Base-by-base conservation (phyloP, 2,329 filamentous ascomycete species). In the Blastomyces gilchristii region DNA sequence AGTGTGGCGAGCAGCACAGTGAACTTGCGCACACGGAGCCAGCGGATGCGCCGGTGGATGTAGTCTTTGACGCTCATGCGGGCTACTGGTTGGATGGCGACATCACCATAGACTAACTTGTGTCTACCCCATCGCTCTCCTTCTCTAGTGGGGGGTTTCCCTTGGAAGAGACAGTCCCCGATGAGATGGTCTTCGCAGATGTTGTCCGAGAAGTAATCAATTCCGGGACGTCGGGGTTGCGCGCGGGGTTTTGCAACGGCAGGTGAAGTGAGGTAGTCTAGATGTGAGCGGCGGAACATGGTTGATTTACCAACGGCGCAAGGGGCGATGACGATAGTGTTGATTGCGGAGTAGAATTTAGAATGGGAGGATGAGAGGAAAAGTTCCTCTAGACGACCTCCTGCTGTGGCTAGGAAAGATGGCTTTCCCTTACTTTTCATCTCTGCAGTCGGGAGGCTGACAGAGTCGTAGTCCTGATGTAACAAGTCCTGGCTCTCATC, bases 181-280 rank as follows among this genome's bases (percentile, higher is more conserved):
- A 99, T 96, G 31, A 97, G 80, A 71, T 99, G 94, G 72, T 99
- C 94, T 74, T 99, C 95, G 78, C 94, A 99, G 71, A 99, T 97
- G 72, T 96, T 96, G 67, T 90, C 83, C 2, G 91, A 96, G 77
- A 99, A 99, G 76, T 87, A 92, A 75, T 97, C 91, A 67, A 99
- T 87, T 0, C 94, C 95, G 0, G 77, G 85, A 73, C 68, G 81
- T 74, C 69, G 78, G 64, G 62, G 75, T 68, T 69, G 78, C 70
- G 54, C 73, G 68, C 34, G 67, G 22, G 62, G 47, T 53, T 45
- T 71, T 81, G 82, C 67, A 71, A 75, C 61, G 41, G 86, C 87
- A n/a, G 72, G 68, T 0, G 75, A 69, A 0, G 85, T 87, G 9
- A 94, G 83, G 67, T 83, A 83, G 75, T 97, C 85, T 45, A 99